phyloP scores from a whole-genome alignment of 352 stramenopile genomes.

The Phytophthora podocarpi region DNA sequence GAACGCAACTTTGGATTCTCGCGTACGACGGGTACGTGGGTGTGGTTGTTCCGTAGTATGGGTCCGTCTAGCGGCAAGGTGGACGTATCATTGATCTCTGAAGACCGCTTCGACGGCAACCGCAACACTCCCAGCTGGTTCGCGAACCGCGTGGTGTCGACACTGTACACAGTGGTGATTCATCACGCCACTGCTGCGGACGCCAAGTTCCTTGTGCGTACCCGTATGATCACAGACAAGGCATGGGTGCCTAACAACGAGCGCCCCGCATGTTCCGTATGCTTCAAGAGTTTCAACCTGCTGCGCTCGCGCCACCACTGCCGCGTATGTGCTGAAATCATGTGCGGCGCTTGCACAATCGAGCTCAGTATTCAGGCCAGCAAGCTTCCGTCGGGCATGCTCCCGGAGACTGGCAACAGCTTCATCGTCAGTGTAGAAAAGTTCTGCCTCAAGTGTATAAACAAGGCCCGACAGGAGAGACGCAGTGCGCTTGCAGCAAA shows the following conservation, averaged over 20 bases:
- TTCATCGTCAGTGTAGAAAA: constrained; percentile 77
- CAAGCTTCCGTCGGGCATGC: constrained; percentile 56
- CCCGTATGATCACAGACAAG: constrained; percentile 64
- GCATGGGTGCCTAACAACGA: constrained; percentile 75
- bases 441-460: constrained; percentile 84
- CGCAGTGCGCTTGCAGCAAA: constrained; percentile 38
- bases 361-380: constrained; percentile 63
- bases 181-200: constrained; percentile 57
- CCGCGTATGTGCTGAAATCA: constrained; percentile 83
- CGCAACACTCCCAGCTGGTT: constrained; percentile 75
- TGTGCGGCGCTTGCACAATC: constrained; percentile 73
- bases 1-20: constrained; percentile 73
- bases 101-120: constrained; percentile 44
- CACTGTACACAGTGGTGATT: constrained; percentile 40
- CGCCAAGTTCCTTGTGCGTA: constrained; percentile 68
- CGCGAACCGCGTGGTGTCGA: constrained; percentile 63
- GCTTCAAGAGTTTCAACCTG: constrained; percentile 80
- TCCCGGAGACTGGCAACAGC: constrained; percentile 55
- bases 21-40: constrained; percentile 54
- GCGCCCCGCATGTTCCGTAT: constrained; percentile 69
- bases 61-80: constrained; percentile 59
- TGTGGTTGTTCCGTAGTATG: constrained; percentile 63
- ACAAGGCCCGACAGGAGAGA: constrained; percentile 65
- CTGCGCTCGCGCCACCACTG: constrained; percentile 82
- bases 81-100: constrained; percentile 49